Evolutionary conservation across 2,329 filamentous ascomycete species (phyloP).

Genomic region (Rhynchosporium graminicola): DNA sequence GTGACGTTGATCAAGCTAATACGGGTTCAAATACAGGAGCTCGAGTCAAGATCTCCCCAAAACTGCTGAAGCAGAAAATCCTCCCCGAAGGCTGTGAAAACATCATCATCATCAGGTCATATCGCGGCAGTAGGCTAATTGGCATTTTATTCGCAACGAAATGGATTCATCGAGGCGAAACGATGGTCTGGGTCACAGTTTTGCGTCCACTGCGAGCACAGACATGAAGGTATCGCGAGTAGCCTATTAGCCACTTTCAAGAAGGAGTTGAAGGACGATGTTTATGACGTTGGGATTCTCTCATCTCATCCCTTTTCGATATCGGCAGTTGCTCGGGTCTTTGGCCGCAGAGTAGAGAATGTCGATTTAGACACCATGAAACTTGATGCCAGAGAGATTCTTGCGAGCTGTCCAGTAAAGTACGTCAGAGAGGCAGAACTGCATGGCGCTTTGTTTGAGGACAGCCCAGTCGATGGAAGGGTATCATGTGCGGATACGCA

Average conservation of each 20-base stretch:
- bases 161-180: background rate
- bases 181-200: constrained; percentile 24
- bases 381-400: constrained; percentile 6
- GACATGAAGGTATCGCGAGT: constrained; percentile 21
- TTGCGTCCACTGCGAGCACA: constrained; percentile 1
- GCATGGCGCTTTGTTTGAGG: constrained; percentile 15
- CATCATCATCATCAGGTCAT: background rate
- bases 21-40: background rate
- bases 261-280: background rate
- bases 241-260: background rate
- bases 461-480: background rate
- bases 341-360: constrained; percentile 6
- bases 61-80: constrained; percentile 6
- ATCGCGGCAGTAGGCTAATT: background rate
- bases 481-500: constrained; percentile 15
- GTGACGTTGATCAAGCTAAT: background rate
- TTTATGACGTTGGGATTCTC: constrained; percentile 16
- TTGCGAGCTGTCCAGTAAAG: constrained; percentile 18
- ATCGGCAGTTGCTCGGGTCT: constrained; percentile 10
- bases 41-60: constrained; percentile 19
- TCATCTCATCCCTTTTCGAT: constrained; percentile 20
- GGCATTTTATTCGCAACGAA: constrained; percentile 16
- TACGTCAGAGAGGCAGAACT: constrained; percentile 23
- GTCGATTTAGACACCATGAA: constrained; percentile 4
- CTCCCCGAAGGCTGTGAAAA: constrained; percentile 1